These are phyloP conservation scores for Aspergillus affinis DNA, from an alignment of 495 filamentous ascomycete species.

Conservation along the genomic window DNA sequence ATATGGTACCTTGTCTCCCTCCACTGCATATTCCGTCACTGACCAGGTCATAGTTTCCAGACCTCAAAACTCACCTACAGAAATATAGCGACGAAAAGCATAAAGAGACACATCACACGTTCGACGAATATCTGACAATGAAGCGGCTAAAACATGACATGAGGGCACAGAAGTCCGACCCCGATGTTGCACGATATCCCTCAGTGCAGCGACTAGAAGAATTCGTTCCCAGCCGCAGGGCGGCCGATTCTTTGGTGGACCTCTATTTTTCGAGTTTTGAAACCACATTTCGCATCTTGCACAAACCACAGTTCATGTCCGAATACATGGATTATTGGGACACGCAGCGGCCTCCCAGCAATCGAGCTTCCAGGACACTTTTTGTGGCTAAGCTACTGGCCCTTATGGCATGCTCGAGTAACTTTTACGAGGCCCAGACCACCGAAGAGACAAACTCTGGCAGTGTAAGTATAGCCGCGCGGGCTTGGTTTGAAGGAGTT, in stretches of 20 bases:
- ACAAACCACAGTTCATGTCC: background rate
- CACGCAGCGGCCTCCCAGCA: background rate
- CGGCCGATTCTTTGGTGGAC: background rate
- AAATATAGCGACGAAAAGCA: background rate
- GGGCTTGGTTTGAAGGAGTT: background rate
- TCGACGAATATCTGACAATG: background rate
- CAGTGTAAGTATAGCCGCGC: background rate
- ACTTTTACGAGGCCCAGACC: background rate
- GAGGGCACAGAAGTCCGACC: background rate
- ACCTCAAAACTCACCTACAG: slow-evolving; percentile 1
- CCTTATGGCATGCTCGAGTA: slow-evolving; percentile 1
- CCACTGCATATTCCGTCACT: background rate
- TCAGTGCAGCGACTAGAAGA: background rate
- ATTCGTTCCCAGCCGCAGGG: background rate
- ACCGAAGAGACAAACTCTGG: background rate
- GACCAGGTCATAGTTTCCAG: background rate
- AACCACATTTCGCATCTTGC: background rate
- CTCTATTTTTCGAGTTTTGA: slow-evolving; percentile 1
- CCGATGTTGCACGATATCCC: background rate
- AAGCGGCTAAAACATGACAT: background rate
- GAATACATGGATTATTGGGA: background rate
- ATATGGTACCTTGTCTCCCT: background rate
- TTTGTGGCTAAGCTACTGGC: background rate
- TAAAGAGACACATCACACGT: background rate
- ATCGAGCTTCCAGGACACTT: background rate